phyloP scores from a whole-genome alignment of 768 basidiomycete genomes.

The Macrolepiota dolichaula region DNA sequence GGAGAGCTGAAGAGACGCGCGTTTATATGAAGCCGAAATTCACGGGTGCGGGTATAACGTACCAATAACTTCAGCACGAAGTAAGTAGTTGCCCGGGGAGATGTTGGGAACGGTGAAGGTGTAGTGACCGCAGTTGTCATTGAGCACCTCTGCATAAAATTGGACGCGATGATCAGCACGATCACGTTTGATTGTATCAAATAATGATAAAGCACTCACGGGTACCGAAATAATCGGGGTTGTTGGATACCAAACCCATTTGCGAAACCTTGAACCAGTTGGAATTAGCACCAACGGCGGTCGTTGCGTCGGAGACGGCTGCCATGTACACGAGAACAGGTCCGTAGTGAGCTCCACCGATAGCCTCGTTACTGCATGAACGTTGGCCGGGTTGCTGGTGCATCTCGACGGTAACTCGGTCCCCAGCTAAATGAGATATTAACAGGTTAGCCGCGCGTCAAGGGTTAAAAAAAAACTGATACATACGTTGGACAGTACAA shows the following conservation, averaged over 20 bases:
- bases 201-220: slow-evolving; percentile 18
- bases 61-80: slow-evolving; percentile 48
- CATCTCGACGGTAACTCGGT: slow-evolving; percentile 49
- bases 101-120: slow-evolving; percentile 46
- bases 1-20: slow-evolving; percentile 28
- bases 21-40: background rate
- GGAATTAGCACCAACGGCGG: slow-evolving; percentile 37
- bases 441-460: background rate
- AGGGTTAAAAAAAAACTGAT: background rate
- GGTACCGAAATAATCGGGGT: slow-evolving; percentile 43
- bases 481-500: slow-evolving; percentile 40
- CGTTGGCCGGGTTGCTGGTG: slow-evolving; percentile 48
- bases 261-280: slow-evolving; percentile 52
- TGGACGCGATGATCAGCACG: background rate
- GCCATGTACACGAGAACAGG: slow-evolving; percentile 49
- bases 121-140: slow-evolving; percentile 52
- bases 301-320: slow-evolving; percentile 40
- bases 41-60: slow-evolving; percentile 11
- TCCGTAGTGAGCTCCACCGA: slow-evolving; percentile 50
- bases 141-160: slow-evolving; percentile 26
- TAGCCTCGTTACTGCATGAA: slow-evolving; percentile 42
- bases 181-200: background rate
- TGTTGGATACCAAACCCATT: slow-evolving; percentile 44
- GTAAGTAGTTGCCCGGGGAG: slow-evolving; percentile 40
- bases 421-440: slow-evolving; percentile 34